These are phyloP conservation scores for Penicillium egyptiacum DNA, from an alignment of 495 filamentous ascomycete genomes.

Conservation along the genomic window DNA sequence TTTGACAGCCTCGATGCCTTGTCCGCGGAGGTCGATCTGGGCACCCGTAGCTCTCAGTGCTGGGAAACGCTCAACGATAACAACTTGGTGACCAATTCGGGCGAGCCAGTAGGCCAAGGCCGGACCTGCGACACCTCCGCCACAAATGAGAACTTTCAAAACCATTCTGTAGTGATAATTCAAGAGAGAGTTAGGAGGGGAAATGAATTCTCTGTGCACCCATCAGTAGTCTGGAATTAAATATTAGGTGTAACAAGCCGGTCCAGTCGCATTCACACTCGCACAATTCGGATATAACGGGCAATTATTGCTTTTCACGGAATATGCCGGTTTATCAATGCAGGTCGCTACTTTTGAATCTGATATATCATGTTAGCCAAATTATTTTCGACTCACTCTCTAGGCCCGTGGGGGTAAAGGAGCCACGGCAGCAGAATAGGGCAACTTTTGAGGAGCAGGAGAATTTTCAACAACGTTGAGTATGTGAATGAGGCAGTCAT, in stretches of 20 bases:
- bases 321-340: background rate
- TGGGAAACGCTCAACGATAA: conserved; percentile 44
- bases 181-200: background rate
- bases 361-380: background rate
- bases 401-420: background rate
- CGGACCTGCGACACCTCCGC: conserved; percentile 37
- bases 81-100: conserved; percentile 32
- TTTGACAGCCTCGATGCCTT: conserved; percentile 37
- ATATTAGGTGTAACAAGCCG: background rate
- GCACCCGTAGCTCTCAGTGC: conserved; percentile 34
- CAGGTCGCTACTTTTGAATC: background rate
- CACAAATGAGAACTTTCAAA: conserved; percentile 45
- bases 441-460: background rate
- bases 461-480: background rate
- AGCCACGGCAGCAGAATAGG: background rate
- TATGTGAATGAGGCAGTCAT: background rate
- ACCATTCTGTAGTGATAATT: conserved; percentile 7
- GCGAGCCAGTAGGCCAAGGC: conserved; percentile 43
- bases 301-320: background rate
- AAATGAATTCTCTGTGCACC: background rate
- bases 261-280: background rate
- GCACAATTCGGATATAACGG: background rate
- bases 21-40: conserved; percentile 43
- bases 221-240: background rate
- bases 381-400: background rate